Evolutionary conservation across 768 basidiomycete species (phyloP).

Genomic region (Lyophyllum atratum): DNA sequence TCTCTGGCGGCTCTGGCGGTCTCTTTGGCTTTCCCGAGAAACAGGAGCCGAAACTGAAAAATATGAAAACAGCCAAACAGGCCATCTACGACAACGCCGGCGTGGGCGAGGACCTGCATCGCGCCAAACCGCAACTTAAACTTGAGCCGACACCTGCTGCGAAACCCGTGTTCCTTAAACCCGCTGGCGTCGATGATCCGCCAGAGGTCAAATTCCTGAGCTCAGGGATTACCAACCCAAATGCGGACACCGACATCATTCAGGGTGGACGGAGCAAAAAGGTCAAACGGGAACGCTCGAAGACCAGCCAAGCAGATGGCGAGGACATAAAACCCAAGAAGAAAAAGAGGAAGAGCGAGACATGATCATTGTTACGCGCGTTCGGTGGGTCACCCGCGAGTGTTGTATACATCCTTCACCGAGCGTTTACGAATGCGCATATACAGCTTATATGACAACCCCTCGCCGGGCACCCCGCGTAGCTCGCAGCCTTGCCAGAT

Average conservation of each 20-base stretch:
- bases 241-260: slow-evolving; percentile 18
- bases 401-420: neutral
- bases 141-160: neutral
- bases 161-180: slow-evolving; percentile 47
- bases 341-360: slow-evolving; percentile 33
- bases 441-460: slow-evolving; percentile 4
- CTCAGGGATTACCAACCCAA: slow-evolving; percentile 3
- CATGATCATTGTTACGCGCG: neutral
- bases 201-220: slow-evolving; percentile 20
- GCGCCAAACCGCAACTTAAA: slow-evolving; percentile 19
- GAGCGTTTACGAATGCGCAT: neutral
- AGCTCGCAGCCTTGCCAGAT: neutral
- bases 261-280: slow-evolving; percentile 31
- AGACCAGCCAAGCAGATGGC: slow-evolving; percentile 20
- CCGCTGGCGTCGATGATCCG: slow-evolving; percentile 57
- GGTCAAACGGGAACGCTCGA: slow-evolving; percentile 29
- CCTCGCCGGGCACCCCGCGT: neutral
- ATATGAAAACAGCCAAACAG: slow-evolving; percentile 43
- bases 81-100: slow-evolving; percentile 47
- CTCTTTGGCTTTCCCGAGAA: slow-evolving; percentile 25
- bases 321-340: slow-evolving; percentile 34
- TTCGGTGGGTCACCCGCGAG: neutral
- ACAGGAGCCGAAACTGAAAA: slow-evolving; percentile 25
- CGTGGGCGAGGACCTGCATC: slow-evolving; percentile 52
- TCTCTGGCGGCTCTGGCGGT: slow-evolving; percentile 23